phyloP scores from a whole-genome alignment of 306 rosid species.

The Comarum palustre region DNA sequence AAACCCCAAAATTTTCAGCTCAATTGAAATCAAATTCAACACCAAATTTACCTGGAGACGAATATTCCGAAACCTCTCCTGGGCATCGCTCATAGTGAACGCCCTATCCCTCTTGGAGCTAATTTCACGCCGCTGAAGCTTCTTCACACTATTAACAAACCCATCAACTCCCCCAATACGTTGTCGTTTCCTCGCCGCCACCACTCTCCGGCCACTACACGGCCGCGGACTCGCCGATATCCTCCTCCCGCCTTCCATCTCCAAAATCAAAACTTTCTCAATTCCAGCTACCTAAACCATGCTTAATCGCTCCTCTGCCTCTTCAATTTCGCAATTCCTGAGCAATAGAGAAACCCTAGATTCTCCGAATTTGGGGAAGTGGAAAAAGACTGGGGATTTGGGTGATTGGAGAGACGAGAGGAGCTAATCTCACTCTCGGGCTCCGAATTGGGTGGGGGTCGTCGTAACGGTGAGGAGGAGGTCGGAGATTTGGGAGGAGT shows the following conservation, averaged over 20 bases:
- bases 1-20: not conserved
- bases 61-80: constrained; percentile 76
- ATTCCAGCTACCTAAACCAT: not conserved
- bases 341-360: constrained; percentile 23
- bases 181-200: constrained; percentile 60
- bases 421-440: not conserved
- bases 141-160: constrained; percentile 53
- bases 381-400: constrained; percentile 7
- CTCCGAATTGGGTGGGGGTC: not conserved
- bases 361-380: not conserved
- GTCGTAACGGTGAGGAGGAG: not conserved
- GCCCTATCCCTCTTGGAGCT: constrained; percentile 70
- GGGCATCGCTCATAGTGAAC: constrained; percentile 64
- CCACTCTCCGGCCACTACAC: constrained; percentile 54
- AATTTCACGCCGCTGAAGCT: constrained; percentile 80
- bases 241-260: constrained; percentile 74
- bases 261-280: not conserved
- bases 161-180: constrained; percentile 39
- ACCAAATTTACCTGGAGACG: constrained; percentile 47
- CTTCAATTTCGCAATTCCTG: not conserved
- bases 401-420: not conserved
- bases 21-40: too few relatives aligned
- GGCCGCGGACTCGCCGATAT: constrained; percentile 64
- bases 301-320: not conserved
- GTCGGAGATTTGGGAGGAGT: not conserved